Conservation (phyloP, 129 eudicot species). For the Centella asiatica region DNA sequence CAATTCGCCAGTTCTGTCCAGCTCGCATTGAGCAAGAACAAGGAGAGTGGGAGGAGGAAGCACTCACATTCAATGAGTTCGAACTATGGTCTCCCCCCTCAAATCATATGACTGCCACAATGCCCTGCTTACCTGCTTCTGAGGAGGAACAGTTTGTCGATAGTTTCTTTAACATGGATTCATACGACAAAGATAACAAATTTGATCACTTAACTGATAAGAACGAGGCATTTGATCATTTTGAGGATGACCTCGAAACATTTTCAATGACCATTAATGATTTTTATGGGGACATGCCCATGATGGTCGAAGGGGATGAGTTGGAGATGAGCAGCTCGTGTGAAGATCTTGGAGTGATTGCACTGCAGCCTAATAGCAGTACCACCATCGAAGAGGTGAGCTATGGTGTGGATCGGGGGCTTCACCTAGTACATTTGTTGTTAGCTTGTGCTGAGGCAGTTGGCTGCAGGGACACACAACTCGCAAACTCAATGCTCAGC, state of each 20-base stretch:
- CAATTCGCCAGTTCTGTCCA: constrained; percentile 40
- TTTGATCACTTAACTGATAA: constrained; percentile 1
- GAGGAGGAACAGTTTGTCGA: constrained; percentile 44
- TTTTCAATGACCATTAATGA: constrained; percentile 23
- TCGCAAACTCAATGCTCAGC: constrained; percentile 42
- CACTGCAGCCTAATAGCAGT: not conserved
- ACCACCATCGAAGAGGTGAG: constrained; percentile 12
- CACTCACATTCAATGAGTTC: constrained; percentile 1
- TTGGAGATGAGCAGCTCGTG: constrained; percentile 13
- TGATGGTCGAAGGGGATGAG: constrained; percentile 26
- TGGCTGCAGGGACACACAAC: constrained; percentile 57
- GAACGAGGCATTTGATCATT: constrained; percentile 9
- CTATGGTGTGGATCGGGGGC: constrained; percentile 50
- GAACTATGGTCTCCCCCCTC: constrained; percentile 15
- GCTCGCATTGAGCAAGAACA: constrained; percentile 33
- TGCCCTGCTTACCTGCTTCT: constrained; percentile 12
- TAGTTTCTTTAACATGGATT: constrained; percentile 46
- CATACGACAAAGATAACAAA: constrained; percentile 16
- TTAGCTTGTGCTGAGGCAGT: constrained; percentile 79
- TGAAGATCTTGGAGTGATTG: constrained; percentile 12
- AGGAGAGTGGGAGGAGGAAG: constrained; percentile 18
- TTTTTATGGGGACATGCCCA: constrained; percentile 12
- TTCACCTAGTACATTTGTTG: constrained; percentile 52
- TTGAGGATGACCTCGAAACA: constrained; percentile 11
- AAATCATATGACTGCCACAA: not conserved